A percentile compares a stretch with the other conserved stretches of the same genome.
Conservation (phyloP, 768 basidiomycete species). For the Phlegmacium glaucopus region DNA sequence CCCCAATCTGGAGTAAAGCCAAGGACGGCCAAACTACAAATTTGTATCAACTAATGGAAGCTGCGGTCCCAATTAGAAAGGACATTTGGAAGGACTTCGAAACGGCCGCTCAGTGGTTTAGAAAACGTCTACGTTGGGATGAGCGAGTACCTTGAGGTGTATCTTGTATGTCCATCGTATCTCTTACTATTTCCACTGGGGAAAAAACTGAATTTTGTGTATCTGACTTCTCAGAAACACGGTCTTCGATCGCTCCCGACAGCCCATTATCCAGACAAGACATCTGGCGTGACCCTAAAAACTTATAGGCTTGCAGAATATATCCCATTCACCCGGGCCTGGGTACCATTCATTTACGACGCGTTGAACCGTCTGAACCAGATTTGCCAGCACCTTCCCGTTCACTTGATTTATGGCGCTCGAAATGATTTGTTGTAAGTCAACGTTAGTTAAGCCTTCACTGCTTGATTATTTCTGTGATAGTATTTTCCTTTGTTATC, state of each 20-base stretch:
- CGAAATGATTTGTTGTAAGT: slow-evolving; percentile 31
- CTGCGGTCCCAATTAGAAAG: slow-evolving; percentile 20
- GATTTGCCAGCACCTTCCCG: slow-evolving; percentile 23
- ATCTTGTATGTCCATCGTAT: slow-evolving; percentile 14
- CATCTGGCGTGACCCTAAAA: slow-evolving; percentile 22
- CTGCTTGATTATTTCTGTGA: too few species aligned
- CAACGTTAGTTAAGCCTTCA: too few species aligned
- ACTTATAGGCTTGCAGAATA: slow-evolving; percentile 25
- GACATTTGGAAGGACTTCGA: slow-evolving; percentile 24
- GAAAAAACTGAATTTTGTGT: too few species aligned
- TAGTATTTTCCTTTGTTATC: neutral
- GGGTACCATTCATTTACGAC: slow-evolving; percentile 16
- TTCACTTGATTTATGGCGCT: slow-evolving; percentile 27
- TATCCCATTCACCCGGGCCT: slow-evolving; percentile 25
- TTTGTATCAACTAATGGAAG: slow-evolving; percentile 21
- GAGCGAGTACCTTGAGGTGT: slow-evolving; percentile 22
- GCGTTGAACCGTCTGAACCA: slow-evolving; percentile 24
- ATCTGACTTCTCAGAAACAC: slow-evolving; percentile 19
- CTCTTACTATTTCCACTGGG: too few species aligned
- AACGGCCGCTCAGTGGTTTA: slow-evolving; percentile 21
- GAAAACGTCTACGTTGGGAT: slow-evolving; percentile 22
- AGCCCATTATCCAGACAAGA: slow-evolving; percentile 25
- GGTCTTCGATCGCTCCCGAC: slow-evolving; percentile 25
- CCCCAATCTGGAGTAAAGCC: slow-evolving; percentile 18
- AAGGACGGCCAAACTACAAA: slow-evolving; percentile 21